phyloP scores from a whole-genome alignment of 371 early-diverging fungal species.

The Mucor lusitanicus region DNA sequence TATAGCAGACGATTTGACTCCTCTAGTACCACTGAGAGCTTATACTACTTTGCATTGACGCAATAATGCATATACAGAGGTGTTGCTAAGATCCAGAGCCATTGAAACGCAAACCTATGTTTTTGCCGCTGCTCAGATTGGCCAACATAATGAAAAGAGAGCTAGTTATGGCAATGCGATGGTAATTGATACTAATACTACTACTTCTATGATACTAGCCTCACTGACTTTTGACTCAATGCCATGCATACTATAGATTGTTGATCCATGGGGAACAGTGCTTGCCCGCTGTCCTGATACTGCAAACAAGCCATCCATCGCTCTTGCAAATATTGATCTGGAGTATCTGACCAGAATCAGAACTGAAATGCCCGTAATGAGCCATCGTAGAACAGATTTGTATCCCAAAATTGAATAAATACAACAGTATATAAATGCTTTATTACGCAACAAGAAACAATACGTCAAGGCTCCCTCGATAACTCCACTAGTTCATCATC shows the following conservation, averaged over 20 bases:
- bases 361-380: constrained; percentile 73
- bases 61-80: constrained; percentile 51
- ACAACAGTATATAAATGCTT: not conserved
- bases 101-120: constrained; percentile 81
- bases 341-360: constrained; percentile 61
- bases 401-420: constrained; percentile 39
- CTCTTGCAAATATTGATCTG: constrained; percentile 68
- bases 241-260: constrained; percentile 37
- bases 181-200: constrained; percentile 44
- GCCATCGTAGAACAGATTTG: constrained; percentile 69
- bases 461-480: not conserved
- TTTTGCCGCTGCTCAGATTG: constrained; percentile 78
- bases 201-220: not conserved
- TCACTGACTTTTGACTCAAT: not conserved
- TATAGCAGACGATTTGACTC: too few relatives aligned
- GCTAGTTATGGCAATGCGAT: constrained; percentile 81
- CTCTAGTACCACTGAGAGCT: too few relatives aligned
- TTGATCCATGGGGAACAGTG: constrained; percentile 58
- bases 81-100: constrained; percentile 79
- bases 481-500: constrained; percentile 12
- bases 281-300: constrained; percentile 64
- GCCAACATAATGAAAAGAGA: constrained; percentile 75
- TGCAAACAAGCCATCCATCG: constrained; percentile 44
- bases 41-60: not conserved
- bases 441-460: not conserved